A percentile compares a stretch with the other conserved stretches of the same genome.
Evolutionary conservation across 768 basidiomycete genomes (phyloP).

Genomic region (Leccinum rimulosum): DNA sequence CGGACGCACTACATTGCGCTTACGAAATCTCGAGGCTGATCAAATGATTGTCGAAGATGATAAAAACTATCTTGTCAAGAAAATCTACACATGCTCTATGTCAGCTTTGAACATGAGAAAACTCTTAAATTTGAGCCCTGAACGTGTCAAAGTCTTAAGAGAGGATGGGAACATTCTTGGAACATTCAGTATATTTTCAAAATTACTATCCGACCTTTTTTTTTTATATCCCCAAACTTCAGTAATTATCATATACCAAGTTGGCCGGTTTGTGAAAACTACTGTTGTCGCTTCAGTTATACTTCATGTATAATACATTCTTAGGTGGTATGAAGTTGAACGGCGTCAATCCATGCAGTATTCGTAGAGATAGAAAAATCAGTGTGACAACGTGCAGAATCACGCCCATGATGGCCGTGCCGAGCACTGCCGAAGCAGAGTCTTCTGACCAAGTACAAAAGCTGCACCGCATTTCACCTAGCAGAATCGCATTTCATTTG

Average conservation of each 20-base stretch:
- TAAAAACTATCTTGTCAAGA: not conserved
- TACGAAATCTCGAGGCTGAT: not conserved
- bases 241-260: too few relatives aligned
- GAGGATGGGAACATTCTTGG: not conserved
- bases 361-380: not conserved
- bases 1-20: not conserved
- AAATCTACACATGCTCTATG: not conserved
- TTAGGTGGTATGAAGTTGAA: not conserved
- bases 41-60: not conserved
- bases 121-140: not conserved
- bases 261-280: not conserved
- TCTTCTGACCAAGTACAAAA: not conserved
- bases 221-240: too few relatives aligned
- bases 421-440: not conserved
- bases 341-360: not conserved
- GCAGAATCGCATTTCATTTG: too few relatives aligned
- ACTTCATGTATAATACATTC: not conserved
- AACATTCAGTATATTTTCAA: too few relatives aligned
- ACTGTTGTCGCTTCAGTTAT: not conserved
- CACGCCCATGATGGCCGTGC: too few relatives aligned
- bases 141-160: not conserved
- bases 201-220: too few relatives aligned
- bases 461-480: too few relatives aligned
- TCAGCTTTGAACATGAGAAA: not conserved
- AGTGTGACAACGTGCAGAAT: too few relatives aligned